Evolutionary conservation across 441 rosid species (phyloP).

Genomic region (Adansonia rubrostipa): DNA sequence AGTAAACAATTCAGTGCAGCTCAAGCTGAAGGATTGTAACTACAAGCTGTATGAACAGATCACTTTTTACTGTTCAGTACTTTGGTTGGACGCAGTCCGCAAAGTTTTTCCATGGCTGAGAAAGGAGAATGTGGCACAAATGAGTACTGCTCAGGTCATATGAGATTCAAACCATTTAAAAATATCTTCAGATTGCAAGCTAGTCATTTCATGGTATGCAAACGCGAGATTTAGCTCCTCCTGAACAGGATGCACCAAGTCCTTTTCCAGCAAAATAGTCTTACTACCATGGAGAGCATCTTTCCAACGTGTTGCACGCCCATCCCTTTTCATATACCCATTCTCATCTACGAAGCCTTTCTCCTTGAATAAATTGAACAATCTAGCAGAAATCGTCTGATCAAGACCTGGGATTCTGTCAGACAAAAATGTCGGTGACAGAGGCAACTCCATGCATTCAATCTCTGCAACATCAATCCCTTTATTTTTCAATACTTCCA

Average conservation of each 20-base stretch:
- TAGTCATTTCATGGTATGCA: slow-evolving; percentile 88
- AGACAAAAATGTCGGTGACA: slow-evolving; percentile 47
- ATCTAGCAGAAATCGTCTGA: slow-evolving; percentile 46
- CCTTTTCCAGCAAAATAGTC: slow-evolving; percentile 43
- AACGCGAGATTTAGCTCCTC: slow-evolving; percentile 89
- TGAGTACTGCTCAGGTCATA: slow-evolving; percentile 41
- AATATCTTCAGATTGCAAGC: slow-evolving; percentile 75
- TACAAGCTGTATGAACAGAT: not conserved
- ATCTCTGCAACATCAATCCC: slow-evolving; percentile 78
- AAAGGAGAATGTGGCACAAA: slow-evolving; percentile 11
- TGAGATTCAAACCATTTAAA: slow-evolving; percentile 90
- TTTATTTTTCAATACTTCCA: slow-evolving; percentile 55
- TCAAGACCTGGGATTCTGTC: slow-evolving; percentile 70
- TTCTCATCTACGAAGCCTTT: slow-evolving; percentile 68
- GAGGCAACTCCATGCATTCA: slow-evolving; percentile 68
- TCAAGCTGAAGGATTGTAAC: slow-evolving; percentile 9
- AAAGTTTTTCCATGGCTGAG: slow-evolving; percentile 19
- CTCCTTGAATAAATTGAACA: slow-evolving; percentile 56
- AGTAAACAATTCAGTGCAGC: not conserved
- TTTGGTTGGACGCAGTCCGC: not conserved
- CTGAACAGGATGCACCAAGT: slow-evolving; percentile 62
- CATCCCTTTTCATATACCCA: slow-evolving; percentile 79
- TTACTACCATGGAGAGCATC: slow-evolving; percentile 47
- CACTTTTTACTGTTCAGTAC: not conserved
- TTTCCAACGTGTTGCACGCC: slow-evolving; percentile 70